These are phyloP conservation scores for Fermentozyma sake DNA, from an alignment of 1,139 yeast genomes.

Conservation along the genomic window DNA sequence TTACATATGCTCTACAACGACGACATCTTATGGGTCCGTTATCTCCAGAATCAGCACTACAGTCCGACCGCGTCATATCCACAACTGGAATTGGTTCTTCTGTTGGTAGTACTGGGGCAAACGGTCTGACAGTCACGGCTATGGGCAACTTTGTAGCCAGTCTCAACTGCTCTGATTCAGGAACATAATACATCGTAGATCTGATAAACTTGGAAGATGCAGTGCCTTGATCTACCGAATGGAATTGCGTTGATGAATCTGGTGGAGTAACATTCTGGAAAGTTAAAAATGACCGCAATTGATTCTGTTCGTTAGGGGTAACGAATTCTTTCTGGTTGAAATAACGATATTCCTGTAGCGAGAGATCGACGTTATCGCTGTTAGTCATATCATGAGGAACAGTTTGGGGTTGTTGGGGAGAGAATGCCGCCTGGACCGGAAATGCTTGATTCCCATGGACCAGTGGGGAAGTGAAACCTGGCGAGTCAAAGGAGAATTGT, in stretches of 20 bases:
- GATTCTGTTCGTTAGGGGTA: constrained; percentile 19
- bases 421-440: too few relatives aligned
- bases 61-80: constrained; percentile 43
- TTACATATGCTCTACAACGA: constrained; percentile 86
- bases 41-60: constrained; percentile 25
- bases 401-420: too few relatives aligned
- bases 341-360: constrained; percentile 55
- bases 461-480: too few relatives aligned
- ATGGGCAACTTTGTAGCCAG: constrained; percentile 73
- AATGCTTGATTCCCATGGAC: too few relatives aligned
- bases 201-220: constrained; percentile 79
- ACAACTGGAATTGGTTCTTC: constrained; percentile 66
- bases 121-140: constrained; percentile 78
- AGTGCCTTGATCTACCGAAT: constrained; percentile 75
- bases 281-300: constrained; percentile 52
- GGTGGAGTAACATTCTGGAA: constrained; percentile 81
- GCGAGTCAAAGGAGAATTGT: too few relatives aligned
- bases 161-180: constrained; percentile 68
- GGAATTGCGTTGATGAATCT: constrained; percentile 67
- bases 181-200: constrained; percentile 79
- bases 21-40: constrained; percentile 82
- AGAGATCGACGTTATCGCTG: constrained; percentile 27
- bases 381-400: too few relatives aligned
- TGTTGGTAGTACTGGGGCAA: constrained; percentile 52
- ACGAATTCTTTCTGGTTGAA: constrained; percentile 46